A percentile compares a stretch with the other conserved stretches of the same genome.
phyloP scores from a whole-genome alignment of 163 green algal species.

The Scenedesmus sp. region DNA sequence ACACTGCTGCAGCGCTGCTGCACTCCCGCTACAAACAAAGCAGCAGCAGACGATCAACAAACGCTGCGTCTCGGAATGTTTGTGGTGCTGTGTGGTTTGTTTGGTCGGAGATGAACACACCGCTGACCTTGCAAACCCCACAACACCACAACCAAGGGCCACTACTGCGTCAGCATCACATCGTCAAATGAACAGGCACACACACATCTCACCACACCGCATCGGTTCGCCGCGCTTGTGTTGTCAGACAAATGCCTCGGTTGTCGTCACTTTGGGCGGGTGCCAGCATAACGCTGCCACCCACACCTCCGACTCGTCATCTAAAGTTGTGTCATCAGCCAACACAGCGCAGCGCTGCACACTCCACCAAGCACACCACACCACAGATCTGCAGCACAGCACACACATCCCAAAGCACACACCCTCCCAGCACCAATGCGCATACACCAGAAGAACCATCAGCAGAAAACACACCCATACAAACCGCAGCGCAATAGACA shows the following conservation, averaged over 20 bases:
- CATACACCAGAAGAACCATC: no score
- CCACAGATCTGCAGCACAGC: not conserved
- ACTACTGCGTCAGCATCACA: not conserved
- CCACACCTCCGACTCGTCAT: constrained; percentile 68
- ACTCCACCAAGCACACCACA: not conserved
- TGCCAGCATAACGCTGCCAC: constrained; percentile 47
- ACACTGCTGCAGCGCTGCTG: not conserved
- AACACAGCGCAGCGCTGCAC: constrained; percentile 1
- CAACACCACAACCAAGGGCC: not conserved
- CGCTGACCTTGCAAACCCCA: not conserved
- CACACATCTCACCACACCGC: no score
- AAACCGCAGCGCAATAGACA: no score
- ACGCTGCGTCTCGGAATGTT: no score
- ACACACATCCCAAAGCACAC: not conserved
- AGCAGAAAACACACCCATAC: no score
- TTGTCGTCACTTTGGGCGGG: constrained; percentile 56
- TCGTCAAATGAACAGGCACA: not conserved
- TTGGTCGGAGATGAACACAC: no score
- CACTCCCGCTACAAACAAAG: not conserved
- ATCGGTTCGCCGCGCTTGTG: not conserved
- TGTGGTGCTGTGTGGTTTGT: constrained; percentile 3
- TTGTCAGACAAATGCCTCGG: constrained; percentile 74
- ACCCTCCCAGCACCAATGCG: no score
- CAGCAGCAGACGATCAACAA: not conserved
- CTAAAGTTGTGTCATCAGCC: constrained; percentile 61